Conservation (phyloP, 1,139 yeast genomes). For the Zhuliangozyma parablackwelliae region DNA sequence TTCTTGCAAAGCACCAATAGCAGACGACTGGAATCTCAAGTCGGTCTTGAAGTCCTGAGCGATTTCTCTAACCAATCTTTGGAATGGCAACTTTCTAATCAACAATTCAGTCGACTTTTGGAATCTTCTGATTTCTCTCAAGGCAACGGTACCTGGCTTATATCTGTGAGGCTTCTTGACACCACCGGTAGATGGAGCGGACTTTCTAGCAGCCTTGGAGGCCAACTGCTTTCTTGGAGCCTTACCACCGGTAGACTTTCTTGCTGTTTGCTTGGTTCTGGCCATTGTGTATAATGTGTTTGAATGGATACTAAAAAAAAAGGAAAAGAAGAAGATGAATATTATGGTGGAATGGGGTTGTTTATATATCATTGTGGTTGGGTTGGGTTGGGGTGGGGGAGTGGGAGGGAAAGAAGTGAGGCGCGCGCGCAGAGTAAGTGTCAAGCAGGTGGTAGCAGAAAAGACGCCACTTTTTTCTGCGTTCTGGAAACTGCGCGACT, state of each 20-base stretch:
- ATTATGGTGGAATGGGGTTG: too few relatives aligned
- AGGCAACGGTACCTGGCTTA: slow-evolving; percentile 99
- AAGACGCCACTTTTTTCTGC: too few relatives aligned
- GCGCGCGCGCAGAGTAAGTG: too few relatives aligned
- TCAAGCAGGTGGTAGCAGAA: too few relatives aligned
- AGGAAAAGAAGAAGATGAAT: neutral
- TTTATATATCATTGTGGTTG: too few relatives aligned
- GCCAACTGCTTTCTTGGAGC: slow-evolving; percentile 99
- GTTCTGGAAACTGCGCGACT: too few relatives aligned
- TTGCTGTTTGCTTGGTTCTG: slow-evolving; percentile 98
- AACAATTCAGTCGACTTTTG: slow-evolving; percentile 96
- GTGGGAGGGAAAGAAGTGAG: too few relatives aligned
- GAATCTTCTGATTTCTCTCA: slow-evolving; percentile 99
- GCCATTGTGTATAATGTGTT: slow-evolving; percentile 61
- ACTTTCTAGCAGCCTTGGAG: slow-evolving; percentile 98
- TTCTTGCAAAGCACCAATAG: slow-evolving; percentile 98
- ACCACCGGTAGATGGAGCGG: slow-evolving; percentile 98
- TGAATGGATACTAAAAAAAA: neutral
- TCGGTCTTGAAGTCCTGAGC: slow-evolving; percentile 98
- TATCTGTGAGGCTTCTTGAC: slow-evolving; percentile 99
- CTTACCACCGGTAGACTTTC: slow-evolving; percentile 99
- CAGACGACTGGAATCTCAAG: slow-evolving; percentile 97
- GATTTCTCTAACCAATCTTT: slow-evolving; percentile 96
- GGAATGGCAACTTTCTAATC: slow-evolving; percentile 98
- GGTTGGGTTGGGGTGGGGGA: too few relatives aligned